Evolutionary conservation across 2,329 filamentous ascomycete species (phyloP).

Genomic region (Hypoxylon sp.): DNA sequence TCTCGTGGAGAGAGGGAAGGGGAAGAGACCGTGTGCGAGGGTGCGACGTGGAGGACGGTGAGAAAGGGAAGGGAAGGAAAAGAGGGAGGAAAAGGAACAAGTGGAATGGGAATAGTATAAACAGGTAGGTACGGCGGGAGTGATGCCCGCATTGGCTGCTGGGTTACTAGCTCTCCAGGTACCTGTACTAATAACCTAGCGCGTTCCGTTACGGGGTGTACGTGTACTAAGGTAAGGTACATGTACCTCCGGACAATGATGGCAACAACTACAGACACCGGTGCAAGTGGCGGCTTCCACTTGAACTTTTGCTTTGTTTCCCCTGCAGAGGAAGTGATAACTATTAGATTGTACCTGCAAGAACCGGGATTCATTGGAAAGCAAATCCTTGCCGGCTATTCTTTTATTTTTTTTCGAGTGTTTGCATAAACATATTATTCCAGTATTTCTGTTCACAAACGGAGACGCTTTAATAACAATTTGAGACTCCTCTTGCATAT

Average conservation of each 20-base stretch:
- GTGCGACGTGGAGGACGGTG: conserved; percentile 43
- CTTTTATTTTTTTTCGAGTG: conserved; percentile 22
- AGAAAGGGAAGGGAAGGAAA: conserved; percentile 38
- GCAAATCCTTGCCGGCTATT: conserved; percentile 30
- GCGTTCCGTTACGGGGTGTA: conserved; percentile 7
- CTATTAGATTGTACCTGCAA: conserved; percentile 9
- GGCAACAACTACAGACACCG: conserved; percentile 1
- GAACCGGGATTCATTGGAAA: conserved; percentile 30
- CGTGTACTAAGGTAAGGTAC: background rate
- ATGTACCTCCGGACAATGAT: background rate
- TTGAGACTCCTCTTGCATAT: conserved; percentile 9
- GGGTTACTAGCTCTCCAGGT: background rate
- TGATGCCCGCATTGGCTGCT: conserved; percentile 13
- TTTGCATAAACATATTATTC: conserved; percentile 39
- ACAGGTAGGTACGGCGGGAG: conserved; percentile 20
- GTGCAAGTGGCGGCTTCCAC: background rate
- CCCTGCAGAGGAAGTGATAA: conserved; percentile 1
- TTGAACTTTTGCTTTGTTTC: conserved; percentile 7
- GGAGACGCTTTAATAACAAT: conserved; percentile 30
- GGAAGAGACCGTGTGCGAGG: conserved; percentile 38
- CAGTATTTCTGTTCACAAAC: conserved; percentile 23
- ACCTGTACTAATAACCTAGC: conserved; percentile 1
- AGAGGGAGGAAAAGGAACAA: conserved; percentile 34
- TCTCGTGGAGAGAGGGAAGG: conserved; percentile 40
- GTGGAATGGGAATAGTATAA: conserved; percentile 30